Evolutionary conservation across 495 filamentous ascomycete species (phyloP), one percentile per base, ranked within the genome.

Genomic region (Schizothecium vesticola): DNA sequence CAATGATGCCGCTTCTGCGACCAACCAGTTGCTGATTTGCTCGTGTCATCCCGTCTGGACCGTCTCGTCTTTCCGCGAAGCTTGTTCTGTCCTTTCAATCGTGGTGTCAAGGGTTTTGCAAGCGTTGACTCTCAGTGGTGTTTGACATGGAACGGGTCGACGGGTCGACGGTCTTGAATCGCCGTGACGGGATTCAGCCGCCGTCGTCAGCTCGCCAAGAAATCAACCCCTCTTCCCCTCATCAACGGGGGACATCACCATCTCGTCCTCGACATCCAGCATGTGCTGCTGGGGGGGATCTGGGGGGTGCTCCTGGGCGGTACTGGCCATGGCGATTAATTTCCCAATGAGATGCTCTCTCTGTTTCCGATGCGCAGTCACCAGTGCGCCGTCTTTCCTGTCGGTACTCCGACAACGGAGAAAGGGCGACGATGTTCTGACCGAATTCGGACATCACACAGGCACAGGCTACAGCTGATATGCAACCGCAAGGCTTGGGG

Each of bases 341-440:
- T 51, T 51, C 43, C 43, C 13, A n/a, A n/a, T 33, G 43, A 19
- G n/a, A 51, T 11, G 12, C 43, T 51, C 16, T 19, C 43, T 6
- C 19, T n/a, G 43, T n/a, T n/a, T 16, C 43, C 43, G 19, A 51
- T 7, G 43, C 16, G 6, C 43, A 6, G 33, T 43, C 33, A 43
- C 33, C 33, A 51, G 43, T 51, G 19, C 43, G 8, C 43, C 16
- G 43, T 51, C 43, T 51, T 19, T 8, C 43, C 26, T 28, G 58
- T 31, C 60, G 60, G 60, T 36, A 28, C 25, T 61, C 60, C 60
- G 60, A 61, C 60, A 61, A 61, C 60, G 60, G 60, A 61, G 60
- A 61, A 31, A 25, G 12, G 60, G 7, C 13, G 60, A 29, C 24
- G 59, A 29, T 25, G 24, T 28, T 31, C 31, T 61, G 60, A 21